Conservation (phyloP, 2,329 filamentous ascomycete species). For the Biscogniauxia mediterranea region DNA sequence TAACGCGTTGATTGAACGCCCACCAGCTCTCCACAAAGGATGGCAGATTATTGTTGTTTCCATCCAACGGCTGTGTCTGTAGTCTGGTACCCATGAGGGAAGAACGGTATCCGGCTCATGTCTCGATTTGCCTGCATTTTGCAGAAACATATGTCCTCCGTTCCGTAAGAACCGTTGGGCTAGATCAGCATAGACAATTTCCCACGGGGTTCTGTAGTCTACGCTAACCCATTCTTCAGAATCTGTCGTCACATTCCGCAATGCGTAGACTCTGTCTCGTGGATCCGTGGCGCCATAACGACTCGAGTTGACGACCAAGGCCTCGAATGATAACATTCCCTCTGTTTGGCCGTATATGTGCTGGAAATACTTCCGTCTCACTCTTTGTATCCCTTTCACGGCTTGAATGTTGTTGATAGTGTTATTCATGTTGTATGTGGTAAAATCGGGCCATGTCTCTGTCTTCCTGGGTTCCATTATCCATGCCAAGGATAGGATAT, state of each 20-base stretch:
- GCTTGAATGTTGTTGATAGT: constrained; percentile 22
- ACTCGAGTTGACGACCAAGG: constrained; percentile 8
- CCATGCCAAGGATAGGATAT: not conserved
- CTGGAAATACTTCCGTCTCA: constrained; percentile 14
- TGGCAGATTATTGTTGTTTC: not conserved
- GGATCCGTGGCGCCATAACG: constrained; percentile 25
- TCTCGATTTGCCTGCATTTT: not conserved
- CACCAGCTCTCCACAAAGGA: constrained; percentile 11
- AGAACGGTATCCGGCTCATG: not conserved
- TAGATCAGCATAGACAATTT: constrained; percentile 8
- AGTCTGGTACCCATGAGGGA: not conserved
- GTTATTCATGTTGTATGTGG: not conserved
- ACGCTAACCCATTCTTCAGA: constrained; percentile 21
- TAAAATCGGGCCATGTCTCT: not conserved
- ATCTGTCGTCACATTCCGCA: constrained; percentile 20
- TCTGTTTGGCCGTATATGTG: constrained; percentile 7
- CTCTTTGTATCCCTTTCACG: constrained; percentile 20
- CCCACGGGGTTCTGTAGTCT: constrained; percentile 24
- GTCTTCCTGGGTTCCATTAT: not conserved
- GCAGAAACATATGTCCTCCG: not conserved
- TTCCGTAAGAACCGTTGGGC: not conserved
- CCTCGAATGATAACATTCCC: constrained; percentile 7
- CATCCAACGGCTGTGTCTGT: not conserved
- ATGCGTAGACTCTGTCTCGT: constrained; percentile 22
- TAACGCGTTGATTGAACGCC: constrained; percentile 1